phyloP scores from a whole-genome alignment of 2,329 filamentous ascomycete genomes.

The Scedosporium aurantiacum region DNA sequence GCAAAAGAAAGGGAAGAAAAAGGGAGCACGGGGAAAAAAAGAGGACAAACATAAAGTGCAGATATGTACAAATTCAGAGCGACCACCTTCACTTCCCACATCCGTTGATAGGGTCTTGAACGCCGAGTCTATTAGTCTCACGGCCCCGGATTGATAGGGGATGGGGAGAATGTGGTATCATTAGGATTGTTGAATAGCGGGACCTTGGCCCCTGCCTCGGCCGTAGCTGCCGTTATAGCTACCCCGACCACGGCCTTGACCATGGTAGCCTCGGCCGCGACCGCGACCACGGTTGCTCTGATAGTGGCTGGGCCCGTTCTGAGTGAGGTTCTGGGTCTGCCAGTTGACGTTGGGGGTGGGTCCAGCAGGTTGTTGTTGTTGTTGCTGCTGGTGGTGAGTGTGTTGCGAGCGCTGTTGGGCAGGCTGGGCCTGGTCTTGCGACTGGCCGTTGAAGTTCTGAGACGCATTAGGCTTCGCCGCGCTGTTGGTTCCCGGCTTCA shows the following conservation, averaged over 20 bases:
- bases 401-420: slow-evolving; percentile 14
- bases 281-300: slow-evolving; percentile 21
- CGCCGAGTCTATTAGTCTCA: no score
- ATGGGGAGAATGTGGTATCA: background rate
- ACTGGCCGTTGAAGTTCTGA: slow-evolving; percentile 12
- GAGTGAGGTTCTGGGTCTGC: slow-evolving; percentile 13
- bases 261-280: slow-evolving; percentile 14
- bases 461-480: slow-evolving; percentile 1
- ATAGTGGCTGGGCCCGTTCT: slow-evolving; percentile 16
- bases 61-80: slow-evolving; percentile 2
- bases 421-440: slow-evolving; percentile 14
- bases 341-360: slow-evolving; percentile 19
- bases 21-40: background rate
- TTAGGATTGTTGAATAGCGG: slow-evolving; percentile 20
- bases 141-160: background rate
- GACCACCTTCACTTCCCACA: background rate
- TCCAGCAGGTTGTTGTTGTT: slow-evolving; percentile 14
- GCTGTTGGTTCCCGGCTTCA: slow-evolving; percentile 19
- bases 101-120: no score
- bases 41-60: background rate
- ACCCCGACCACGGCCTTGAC: slow-evolving; percentile 12
- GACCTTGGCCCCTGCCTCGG: slow-evolving; percentile 15
- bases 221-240: slow-evolving; percentile 11
- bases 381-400: slow-evolving; percentile 10
- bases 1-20: background rate